Percentiles rank a stretch among this genome's conserved stretches.
phyloP scores from a whole-genome alignment of 2,329 filamentous ascomycete species.

The Pestalotiopsis sp. region DNA sequence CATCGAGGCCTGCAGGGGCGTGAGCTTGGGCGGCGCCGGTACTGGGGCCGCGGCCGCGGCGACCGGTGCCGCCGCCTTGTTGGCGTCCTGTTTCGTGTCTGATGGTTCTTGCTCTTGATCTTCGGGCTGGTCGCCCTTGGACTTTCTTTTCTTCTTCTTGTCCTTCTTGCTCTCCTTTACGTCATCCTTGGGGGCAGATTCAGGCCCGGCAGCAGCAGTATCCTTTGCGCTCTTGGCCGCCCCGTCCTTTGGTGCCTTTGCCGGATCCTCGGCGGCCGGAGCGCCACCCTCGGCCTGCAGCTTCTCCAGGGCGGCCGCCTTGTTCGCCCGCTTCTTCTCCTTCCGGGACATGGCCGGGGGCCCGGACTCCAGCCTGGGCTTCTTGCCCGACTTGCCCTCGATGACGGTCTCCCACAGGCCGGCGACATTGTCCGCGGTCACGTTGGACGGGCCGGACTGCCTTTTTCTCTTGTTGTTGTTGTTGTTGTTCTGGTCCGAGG shows the following conservation, averaged over 20 bases:
- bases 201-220: conserved; percentile 20
- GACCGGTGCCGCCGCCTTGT: conserved; percentile 23
- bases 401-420: conserved; percentile 81
- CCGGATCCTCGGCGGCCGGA: background rate
- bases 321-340: conserved; percentile 29
- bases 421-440: conserved; percentile 72
- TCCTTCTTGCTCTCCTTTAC: conserved; percentile 22
- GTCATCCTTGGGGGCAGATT: conserved; percentile 15
- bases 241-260: conserved; percentile 20
- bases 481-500: background rate
- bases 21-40: conserved; percentile 64
- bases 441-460: conserved; percentile 37
- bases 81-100: conserved; percentile 11
- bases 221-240: background rate
- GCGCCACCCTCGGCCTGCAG: background rate
- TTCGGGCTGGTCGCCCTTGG: conserved; percentile 27
- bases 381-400: conserved; percentile 59
- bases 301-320: conserved; percentile 17
- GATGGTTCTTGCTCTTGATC: conserved; percentile 13
- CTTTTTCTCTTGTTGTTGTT: conserved; percentile 60
- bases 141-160: conserved; percentile 33
- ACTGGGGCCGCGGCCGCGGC: conserved; percentile 41
- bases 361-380: conserved; percentile 23
- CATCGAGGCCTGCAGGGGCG: conserved; percentile 92
- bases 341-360: background rate